These are phyloP conservation scores for Hypomyces rosellus DNA, from an alignment of 2,329 filamentous ascomycete species.

Conservation along the genomic window DNA sequence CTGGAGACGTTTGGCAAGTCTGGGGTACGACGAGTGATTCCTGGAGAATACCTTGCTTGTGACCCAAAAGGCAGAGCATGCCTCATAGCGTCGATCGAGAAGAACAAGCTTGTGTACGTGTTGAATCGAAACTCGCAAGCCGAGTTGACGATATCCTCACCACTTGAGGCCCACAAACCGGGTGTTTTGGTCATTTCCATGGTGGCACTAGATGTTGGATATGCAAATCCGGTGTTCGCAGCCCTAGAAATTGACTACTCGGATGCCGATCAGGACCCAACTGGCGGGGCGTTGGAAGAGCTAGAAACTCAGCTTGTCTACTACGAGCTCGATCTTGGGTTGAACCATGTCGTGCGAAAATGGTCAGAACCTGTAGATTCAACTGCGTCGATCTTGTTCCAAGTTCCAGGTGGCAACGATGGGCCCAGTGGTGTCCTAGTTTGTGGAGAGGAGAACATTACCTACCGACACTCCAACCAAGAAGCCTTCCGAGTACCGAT, in stretches of 20 bases:
- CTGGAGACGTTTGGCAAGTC: conserved; percentile 98
- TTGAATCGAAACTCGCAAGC: conserved; percentile 92
- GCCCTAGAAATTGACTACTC: conserved; percentile 90
- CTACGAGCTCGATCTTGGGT: conserved; percentile 91
- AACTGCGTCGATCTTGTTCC: conserved; percentile 83
- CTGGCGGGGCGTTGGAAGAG: conserved; percentile 72
- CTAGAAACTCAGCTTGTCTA: conserved; percentile 90
- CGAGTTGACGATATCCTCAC: conserved; percentile 93
- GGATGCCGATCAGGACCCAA: conserved; percentile 84
- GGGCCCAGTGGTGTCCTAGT: conserved; percentile 93
- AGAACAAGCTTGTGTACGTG: conserved; percentile 99
- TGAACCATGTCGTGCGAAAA: conserved; percentile 95
- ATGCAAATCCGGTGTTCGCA: conserved; percentile 95
- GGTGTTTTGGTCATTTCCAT: conserved; percentile 86
- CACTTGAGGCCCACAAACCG: conserved; percentile 89
- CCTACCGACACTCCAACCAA: conserved; percentile 94
- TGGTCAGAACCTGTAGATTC: conserved; percentile 94
- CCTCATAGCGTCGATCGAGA: conserved; percentile 88
- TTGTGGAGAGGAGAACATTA: conserved; percentile 89
- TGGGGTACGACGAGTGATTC: conserved; percentile 84
- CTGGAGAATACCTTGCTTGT: conserved; percentile 90
- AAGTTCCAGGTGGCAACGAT: conserved; percentile 88
- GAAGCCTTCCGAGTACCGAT: conserved; percentile 84
- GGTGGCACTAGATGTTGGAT: conserved; percentile 86
- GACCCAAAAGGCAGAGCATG: conserved; percentile 95